phyloP scores from a whole-genome alignment of 2,329 filamentous ascomycete species.

The Rugonectria rugulosa region DNA sequence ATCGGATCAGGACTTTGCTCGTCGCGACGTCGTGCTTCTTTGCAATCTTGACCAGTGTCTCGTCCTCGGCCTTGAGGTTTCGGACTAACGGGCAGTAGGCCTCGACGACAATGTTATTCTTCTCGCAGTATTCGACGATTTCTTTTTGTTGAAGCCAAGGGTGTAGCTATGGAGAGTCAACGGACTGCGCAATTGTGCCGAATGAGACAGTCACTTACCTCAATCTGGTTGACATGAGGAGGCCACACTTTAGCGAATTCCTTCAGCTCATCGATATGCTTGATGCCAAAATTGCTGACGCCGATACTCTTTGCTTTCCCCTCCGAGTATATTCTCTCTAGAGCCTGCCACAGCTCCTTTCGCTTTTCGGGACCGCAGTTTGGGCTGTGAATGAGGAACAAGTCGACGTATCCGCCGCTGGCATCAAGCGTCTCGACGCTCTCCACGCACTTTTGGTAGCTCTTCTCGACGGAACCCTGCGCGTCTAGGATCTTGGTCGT shows the following conservation, averaged over 20 bases:
- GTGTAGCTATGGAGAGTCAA: too few species aligned
- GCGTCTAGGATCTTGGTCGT: conserved; percentile 60
- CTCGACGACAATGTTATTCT: conserved; percentile 69
- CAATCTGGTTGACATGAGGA: conserved; percentile 74
- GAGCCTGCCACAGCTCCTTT: conserved; percentile 70
- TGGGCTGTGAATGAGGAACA: conserved; percentile 74
- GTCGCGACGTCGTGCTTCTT: conserved; percentile 65
- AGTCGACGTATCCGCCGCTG: conserved; percentile 66
- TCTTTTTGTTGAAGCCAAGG: conserved; percentile 67
- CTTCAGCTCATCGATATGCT: conserved; percentile 73
- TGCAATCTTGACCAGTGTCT: conserved; percentile 62
- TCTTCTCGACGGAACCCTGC: conserved; percentile 60
- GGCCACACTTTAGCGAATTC: conserved; percentile 68
- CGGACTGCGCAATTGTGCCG: conserved; percentile 54
- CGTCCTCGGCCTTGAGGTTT: conserved; percentile 54
- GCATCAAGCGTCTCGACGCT: conserved; percentile 68
- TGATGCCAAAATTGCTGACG: conserved; percentile 74
- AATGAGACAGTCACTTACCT: conserved; percentile 53
- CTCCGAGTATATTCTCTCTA: conserved; percentile 67
- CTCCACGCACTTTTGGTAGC: conserved; percentile 65
- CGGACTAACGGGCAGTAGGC: conserved; percentile 47
- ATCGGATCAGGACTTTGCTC: conserved; percentile 72
- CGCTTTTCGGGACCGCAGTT: conserved; percentile 61
- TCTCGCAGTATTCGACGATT: conserved; percentile 66
- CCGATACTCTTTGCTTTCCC: conserved; percentile 71